A percentile compares a stretch with the other conserved stretches of the same genome.
These are phyloP conservation scores for Linnemannia exigua DNA, from an alignment of 192 early-diverging fungal species.

Conservation along the genomic window DNA sequence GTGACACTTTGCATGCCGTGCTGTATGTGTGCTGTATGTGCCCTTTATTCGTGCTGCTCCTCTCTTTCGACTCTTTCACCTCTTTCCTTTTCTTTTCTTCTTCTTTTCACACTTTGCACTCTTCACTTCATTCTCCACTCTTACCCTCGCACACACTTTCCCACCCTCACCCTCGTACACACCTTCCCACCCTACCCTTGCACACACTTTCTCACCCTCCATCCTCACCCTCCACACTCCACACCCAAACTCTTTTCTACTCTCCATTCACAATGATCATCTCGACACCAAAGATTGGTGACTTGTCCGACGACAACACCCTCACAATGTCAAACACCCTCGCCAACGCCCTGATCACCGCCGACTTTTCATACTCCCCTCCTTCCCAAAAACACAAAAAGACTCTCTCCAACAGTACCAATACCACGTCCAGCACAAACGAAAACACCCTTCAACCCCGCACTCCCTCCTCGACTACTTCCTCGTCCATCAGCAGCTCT, in stretches of 20 bases:
- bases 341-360: slow-evolving; percentile 35
- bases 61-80: background rate
- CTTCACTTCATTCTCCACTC: no score
- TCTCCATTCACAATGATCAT: slow-evolving; percentile 31
- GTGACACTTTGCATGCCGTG: background rate
- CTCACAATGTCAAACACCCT: slow-evolving; percentile 41
- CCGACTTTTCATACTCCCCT: slow-evolving; percentile 11
- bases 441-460: slow-evolving; percentile 12
- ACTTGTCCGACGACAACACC: slow-evolving; percentile 29
- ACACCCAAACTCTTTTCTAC: no score
- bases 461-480: background rate
- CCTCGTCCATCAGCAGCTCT: no score
- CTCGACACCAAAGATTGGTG: slow-evolving; percentile 40
- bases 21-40: background rate
- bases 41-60: background rate
- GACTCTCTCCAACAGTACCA: background rate
- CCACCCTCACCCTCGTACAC: background rate
- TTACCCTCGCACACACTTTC: no score
- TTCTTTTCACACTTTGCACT: background rate
- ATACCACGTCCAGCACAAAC: background rate
- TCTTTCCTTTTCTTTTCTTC: slow-evolving; percentile 5
- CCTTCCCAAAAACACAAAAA: slow-evolving; percentile 11
- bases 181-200: background rate
- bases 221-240: background rate
- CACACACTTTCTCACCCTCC: no score